Evolutionary conservation across 1,284 basidiomycete genomes (phyloP), one percentile per base, ranked within the genome.

Genomic region (Fomitopsis palustris): DNA sequence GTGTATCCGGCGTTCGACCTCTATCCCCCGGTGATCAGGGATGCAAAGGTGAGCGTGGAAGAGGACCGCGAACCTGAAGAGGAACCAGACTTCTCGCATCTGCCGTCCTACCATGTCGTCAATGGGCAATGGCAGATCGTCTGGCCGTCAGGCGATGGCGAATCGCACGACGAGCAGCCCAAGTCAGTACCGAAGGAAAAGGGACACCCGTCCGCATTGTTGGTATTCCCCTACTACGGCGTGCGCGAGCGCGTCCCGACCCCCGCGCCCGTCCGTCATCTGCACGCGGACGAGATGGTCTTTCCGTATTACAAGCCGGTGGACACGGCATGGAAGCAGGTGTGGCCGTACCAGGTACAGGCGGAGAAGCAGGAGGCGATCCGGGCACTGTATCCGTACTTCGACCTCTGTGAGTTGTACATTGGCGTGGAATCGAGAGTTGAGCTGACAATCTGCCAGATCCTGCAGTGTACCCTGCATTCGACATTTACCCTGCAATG

Each of bases 1-100:
- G 75, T 74, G 19, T 79, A 79, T 63, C 74, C 75, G 33, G 53
- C 62, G 54, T 71, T 74, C 58, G 68, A 75, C 16, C 63, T 74
- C 37, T 72, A 70, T 37, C 67, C 68, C 10, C 55, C 56, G 12
- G 31, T 53, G 14, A 35, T 54, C 14, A 33, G 54, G 9, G 37
- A 53, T 29, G 21, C 33, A 23, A 35, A 47, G 56, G 29, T 33
- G 35, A 37, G 35, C 35, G 8, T 14, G 35, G 12, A 6, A 9
- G 8, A 37, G 3, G 35, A 37, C 12, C 3, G 12, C 12, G 8
- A 37, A 14, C 35, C 35, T 37, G 8, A 37, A 9, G 35, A 37
- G 35, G 35, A 37, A 37, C 35, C 35, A 14, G 35, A 37, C 8
- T 37, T 37, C 35, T 37, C 35, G 35, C 35, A 37, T n/a, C 6